Conservation (phyloP, 1,284 basidiomycete genomes). For the Marasmius fiardii region DNA sequence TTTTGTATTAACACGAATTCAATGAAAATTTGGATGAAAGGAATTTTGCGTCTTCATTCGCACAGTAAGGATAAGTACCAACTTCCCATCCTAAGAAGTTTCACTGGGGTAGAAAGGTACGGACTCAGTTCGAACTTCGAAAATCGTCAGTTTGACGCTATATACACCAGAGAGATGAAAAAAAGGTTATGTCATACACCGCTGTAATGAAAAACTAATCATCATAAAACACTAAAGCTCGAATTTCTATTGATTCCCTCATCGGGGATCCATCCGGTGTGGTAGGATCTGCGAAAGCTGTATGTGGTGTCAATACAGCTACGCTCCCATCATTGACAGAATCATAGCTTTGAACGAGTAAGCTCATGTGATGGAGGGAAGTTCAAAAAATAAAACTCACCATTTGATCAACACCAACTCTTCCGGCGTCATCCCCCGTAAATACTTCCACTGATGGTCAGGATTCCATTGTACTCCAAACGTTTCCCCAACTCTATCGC, state of each 20-base stretch:
- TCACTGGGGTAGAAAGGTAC: too few relatives aligned
- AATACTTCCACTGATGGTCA: slow-evolving; percentile 63
- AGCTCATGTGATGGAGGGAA: not conserved
- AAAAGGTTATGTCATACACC: too few relatives aligned
- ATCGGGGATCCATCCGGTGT: not conserved
- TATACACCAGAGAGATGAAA: too few relatives aligned
- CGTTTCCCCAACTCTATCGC: slow-evolving; percentile 57
- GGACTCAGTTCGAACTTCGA: too few relatives aligned
- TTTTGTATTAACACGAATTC: too few relatives aligned
- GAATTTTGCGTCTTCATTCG: too few relatives aligned
- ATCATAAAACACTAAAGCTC: not conserved
- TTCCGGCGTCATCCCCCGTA: slow-evolving; percentile 57
- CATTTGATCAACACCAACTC: slow-evolving; percentile 62
- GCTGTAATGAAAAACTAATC: too few relatives aligned
- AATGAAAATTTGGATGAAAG: too few relatives aligned
- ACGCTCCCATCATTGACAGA: not conserved
- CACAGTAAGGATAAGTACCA: too few relatives aligned
- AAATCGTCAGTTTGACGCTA: too few relatives aligned
- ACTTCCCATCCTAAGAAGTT: too few relatives aligned
- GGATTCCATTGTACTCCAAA: slow-evolving; percentile 49
- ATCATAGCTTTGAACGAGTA: not conserved
- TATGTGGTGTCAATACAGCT: not conserved
- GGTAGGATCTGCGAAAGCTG: not conserved
- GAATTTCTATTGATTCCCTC: not conserved
- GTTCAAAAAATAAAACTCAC: slow-evolving; percentile 37